These are phyloP conservation scores for Backusella luteola DNA, from an alignment of 192 early-diverging fungal genomes.

Conservation along the genomic window DNA sequence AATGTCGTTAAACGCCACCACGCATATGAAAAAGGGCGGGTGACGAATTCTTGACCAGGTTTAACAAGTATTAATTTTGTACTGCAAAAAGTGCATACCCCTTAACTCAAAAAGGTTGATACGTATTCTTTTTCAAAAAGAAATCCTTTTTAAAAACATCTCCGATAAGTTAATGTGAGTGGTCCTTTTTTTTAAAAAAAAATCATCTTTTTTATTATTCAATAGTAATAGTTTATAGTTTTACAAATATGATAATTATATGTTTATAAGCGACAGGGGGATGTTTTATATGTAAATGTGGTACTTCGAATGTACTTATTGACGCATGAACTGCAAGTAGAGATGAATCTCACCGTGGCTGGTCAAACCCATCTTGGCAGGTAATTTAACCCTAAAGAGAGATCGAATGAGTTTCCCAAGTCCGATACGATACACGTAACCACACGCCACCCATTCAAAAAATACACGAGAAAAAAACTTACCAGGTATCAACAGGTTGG, in stretches of 20 bases:
- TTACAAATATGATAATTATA: not conserved
- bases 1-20: not conserved
- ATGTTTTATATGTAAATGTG: not conserved
- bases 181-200: not conserved
- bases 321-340: conserved; percentile 32
- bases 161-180: not conserved
- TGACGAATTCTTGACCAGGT: not conserved
- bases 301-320: not conserved
- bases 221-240: not conserved
- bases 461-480: not conserved
- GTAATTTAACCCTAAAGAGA: conserved; percentile 25
- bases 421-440: not conserved
- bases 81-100: not conserved
- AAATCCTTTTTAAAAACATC: not conserved
- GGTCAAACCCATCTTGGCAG: conserved; percentile 35
- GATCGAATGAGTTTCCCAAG: not conserved
- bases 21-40: not conserved
- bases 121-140: not conserved
- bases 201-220: not conserved
- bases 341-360: conserved; percentile 37
- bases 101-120: not conserved
- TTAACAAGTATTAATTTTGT: not conserved
- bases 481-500: conserved; percentile 23
- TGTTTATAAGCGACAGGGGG: not conserved
- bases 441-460: not conserved